Evolutionary conservation across 2,329 filamentous ascomycete species (phyloP), one percentile per base, ranked within the genome.

Genomic region (Aspergillus amoenus): DNA sequence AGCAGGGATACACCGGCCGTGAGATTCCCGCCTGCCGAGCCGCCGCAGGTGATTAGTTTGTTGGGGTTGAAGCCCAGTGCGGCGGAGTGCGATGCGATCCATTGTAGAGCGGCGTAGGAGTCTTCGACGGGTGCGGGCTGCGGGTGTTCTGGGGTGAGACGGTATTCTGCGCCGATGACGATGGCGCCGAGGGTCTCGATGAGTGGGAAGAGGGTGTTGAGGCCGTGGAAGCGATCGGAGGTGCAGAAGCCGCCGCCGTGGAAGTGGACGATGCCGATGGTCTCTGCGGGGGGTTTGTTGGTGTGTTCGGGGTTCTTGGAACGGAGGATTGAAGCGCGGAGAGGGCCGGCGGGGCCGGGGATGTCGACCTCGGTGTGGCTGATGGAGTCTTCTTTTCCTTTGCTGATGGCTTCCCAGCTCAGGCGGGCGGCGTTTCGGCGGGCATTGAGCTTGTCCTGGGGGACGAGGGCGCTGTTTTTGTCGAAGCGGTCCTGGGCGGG

Each of bases 71-170:
- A 78, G 40, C 80, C 78, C 44, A 88, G 79, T 45, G 86, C 81
- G 27, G 76, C 74, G 0, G 84, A 83, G 53, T 85, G 78, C 2
- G 77, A 73, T 44, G 81, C 78, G 27, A 89, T 76, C 68, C 87
- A 86, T n/a, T 86, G 67, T 8, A 89, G 70, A 1, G 85, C 84
- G 59, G 88, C 86, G 27, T 84, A 82, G 43, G 84, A 83, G 67
- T 89, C 87, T 62, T 89, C 85, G 0, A 89, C 80, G 0, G 85
- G 82, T 0, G 82, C 82, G 1, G 86, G 87, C 66, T 87, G 88
- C 0, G 85, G 85, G 61, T 82, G 78, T 64, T 83, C 82, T 0
- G 87, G 87, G 0, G 86, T 85, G 2, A 88, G 79, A n/a, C 87
- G 81, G 68, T 90, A 89, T 64, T 88, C 85, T 62, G 88, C 84